These are phyloP conservation scores for Isatis lusitanica DNA, from an alignment of 441 rosid genomes.

Conservation along the genomic window DNA sequence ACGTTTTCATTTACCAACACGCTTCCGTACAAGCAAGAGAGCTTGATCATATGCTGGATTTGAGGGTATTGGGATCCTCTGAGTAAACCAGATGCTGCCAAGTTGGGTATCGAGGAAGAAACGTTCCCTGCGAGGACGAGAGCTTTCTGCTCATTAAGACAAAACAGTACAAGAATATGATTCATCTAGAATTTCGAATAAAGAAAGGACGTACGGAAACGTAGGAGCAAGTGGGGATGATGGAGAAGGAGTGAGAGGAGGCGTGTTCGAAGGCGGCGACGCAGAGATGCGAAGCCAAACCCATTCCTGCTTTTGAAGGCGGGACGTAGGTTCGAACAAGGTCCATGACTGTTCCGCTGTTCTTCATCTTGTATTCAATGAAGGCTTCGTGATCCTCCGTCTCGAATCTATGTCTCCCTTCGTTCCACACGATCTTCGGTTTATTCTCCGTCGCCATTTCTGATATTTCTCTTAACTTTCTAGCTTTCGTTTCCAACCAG, in stretches of 20 bases:
- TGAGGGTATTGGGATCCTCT: constrained; percentile 37
- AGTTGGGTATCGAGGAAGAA: constrained; percentile 63
- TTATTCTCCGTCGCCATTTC: not conserved
- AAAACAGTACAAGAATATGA: not conserved
- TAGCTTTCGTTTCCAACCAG: not conserved
- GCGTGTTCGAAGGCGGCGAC: constrained; percentile 72
- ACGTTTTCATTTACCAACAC: not conserved
- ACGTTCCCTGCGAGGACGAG: constrained; percentile 56
- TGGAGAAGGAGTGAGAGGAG: constrained; percentile 54
- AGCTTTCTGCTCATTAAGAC: not conserved
- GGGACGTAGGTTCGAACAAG: constrained; percentile 77
- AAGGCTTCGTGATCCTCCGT: constrained; percentile 75
- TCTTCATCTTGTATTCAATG: constrained; percentile 56
- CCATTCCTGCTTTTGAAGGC: constrained; percentile 64
- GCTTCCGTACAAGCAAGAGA: not conserved
- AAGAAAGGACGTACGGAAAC: constrained; percentile 46
- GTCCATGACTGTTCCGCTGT: constrained; percentile 64
- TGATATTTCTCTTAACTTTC: not conserved
- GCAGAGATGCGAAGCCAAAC: constrained; percentile 77
- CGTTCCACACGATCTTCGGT: constrained; percentile 57
- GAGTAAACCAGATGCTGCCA: constrained; percentile 54
- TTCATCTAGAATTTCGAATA: not conserved
- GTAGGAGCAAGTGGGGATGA: constrained; percentile 78
- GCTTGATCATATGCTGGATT: constrained; percentile 43
- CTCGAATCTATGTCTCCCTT: constrained; percentile 55